Evolutionary conservation across 2,329 filamentous ascomycete species (phyloP).

Genomic region (Cordyceps militaris): DNA sequence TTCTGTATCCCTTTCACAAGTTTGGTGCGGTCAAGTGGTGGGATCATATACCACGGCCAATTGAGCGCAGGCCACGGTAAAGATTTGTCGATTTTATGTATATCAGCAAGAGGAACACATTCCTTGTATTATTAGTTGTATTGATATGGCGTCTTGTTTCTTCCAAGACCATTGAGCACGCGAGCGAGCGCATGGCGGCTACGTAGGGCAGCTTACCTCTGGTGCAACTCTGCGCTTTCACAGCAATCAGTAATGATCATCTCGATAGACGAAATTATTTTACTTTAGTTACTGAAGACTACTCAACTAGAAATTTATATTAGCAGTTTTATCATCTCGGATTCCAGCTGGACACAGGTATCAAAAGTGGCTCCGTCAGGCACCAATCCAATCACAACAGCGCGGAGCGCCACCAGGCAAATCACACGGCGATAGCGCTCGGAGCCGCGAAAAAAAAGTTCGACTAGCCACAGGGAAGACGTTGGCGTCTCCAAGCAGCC

Average conservation of each 20-base stretch:
- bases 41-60: conserved; percentile 33
- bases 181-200: neutral
- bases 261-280: neutral
- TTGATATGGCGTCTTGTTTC: neutral
- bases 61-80: neutral
- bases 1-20: conserved; percentile 62
- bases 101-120: neutral
- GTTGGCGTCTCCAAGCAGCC: conserved; percentile 1
- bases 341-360: neutral
- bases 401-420: neutral
- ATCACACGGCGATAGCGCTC: conserved; percentile 13
- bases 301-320: too few species aligned
- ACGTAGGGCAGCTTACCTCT: neutral
- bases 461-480: conserved; percentile 4
- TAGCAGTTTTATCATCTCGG: neutral
- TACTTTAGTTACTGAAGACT: too few species aligned
- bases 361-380: conserved; percentile 13
- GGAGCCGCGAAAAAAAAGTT: conserved; percentile 14
- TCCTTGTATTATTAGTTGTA: conserved; percentile 1
- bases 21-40: conserved; percentile 52
- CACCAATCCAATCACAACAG: conserved; percentile 12
- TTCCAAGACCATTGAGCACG: neutral
- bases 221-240: neutral
- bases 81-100: neutral
- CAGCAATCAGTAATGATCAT: neutral